Percentiles rank a stretch among this genome's conserved stretches.
Conservation (phyloP, 805 yeast genomes). For the Saccharomycopsis babjevae region DNA sequence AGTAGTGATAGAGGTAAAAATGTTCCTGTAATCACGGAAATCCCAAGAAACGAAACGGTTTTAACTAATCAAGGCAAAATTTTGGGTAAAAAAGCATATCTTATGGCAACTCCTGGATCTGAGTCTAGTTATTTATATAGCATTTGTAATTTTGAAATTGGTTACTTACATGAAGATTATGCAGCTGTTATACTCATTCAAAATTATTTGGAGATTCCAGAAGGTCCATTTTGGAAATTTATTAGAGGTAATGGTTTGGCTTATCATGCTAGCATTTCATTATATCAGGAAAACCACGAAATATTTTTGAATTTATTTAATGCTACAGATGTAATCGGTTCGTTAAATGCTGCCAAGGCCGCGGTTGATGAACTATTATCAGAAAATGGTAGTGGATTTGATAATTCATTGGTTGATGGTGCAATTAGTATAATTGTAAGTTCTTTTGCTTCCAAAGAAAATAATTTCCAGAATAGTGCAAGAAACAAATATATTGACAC, state of each 20-base stretch:
- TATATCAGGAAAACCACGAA: slow-evolving; percentile 55
- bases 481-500: slow-evolving; percentile 54
- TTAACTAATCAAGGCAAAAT: slow-evolving; percentile 32
- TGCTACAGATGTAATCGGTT: slow-evolving; percentile 69
- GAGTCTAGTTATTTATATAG: slow-evolving; percentile 41
- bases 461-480: slow-evolving; percentile 59
- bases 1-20: background rate
- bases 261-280: slow-evolving; percentile 65
- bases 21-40: background rate
- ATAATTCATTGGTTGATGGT: slow-evolving; percentile 51
- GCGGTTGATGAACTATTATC: slow-evolving; percentile 34
- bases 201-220: slow-evolving; percentile 61
- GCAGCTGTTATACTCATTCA: slow-evolving; percentile 6
- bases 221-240: slow-evolving; percentile 96
- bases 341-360: slow-evolving; percentile 49
- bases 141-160: slow-evolving; percentile 15
- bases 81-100: slow-evolving; percentile 37
- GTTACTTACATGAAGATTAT: slow-evolving; percentile 42
- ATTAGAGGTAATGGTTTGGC: slow-evolving; percentile 92
- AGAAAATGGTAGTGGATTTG: slow-evolving; percentile 54
- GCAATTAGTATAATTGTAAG: slow-evolving; percentile 71
- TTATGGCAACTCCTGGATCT: slow-evolving; percentile 53
- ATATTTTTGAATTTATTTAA: slow-evolving; percentile 62
- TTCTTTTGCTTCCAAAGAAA: slow-evolving; percentile 55
- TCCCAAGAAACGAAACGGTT: background rate